Conservation (phyloP, 2,329 filamentous ascomycete species). For the Exophiala lecanii-corni region DNA sequence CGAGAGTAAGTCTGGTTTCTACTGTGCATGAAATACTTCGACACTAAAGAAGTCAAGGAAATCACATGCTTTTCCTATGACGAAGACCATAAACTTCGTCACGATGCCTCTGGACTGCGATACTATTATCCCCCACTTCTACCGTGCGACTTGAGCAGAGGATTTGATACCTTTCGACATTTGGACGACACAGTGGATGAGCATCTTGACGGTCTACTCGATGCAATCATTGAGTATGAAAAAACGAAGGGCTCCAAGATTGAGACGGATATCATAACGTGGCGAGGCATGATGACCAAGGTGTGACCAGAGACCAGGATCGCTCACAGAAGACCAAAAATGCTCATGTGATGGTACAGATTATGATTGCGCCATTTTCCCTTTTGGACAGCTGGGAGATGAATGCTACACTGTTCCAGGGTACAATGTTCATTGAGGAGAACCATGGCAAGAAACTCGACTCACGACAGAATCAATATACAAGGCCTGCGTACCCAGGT, state of each 20-base stretch:
- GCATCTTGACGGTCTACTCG: slow-evolving; percentile 79
- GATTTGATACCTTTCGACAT: slow-evolving; percentile 78
- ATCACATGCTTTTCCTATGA: slow-evolving; percentile 93
- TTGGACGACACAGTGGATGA: slow-evolving; percentile 79
- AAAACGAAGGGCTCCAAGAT: slow-evolving; percentile 61
- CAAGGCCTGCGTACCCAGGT: slow-evolving; percentile 47
- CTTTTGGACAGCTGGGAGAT: slow-evolving; percentile 72
- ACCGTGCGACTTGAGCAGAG: slow-evolving; percentile 68
- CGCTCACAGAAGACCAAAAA: no score
- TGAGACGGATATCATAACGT: slow-evolving; percentile 79
- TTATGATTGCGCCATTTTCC: slow-evolving; percentile 80
- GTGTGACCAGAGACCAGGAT: slow-evolving; percentile 43
- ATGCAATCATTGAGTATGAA: slow-evolving; percentile 70
- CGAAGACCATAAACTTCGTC: slow-evolving; percentile 68
- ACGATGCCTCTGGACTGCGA: slow-evolving; percentile 72
- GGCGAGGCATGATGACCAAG: slow-evolving; percentile 99
- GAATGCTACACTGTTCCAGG: slow-evolving; percentile 89
- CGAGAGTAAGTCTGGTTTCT: slow-evolving; percentile 56
- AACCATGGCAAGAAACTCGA: slow-evolving; percentile 69
- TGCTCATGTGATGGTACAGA: slow-evolving; percentile 48
- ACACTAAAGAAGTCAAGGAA: no score
- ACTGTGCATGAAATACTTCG: no score
- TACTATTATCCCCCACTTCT: slow-evolving; percentile 81
- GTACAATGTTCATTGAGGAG: slow-evolving; percentile 73
- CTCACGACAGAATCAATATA: slow-evolving; percentile 55